Evolutionary conservation across 768 basidiomycete species (phyloP), one percentile per base, ranked within the genome.

Genomic region (Leccinum aurantiacum): DNA sequence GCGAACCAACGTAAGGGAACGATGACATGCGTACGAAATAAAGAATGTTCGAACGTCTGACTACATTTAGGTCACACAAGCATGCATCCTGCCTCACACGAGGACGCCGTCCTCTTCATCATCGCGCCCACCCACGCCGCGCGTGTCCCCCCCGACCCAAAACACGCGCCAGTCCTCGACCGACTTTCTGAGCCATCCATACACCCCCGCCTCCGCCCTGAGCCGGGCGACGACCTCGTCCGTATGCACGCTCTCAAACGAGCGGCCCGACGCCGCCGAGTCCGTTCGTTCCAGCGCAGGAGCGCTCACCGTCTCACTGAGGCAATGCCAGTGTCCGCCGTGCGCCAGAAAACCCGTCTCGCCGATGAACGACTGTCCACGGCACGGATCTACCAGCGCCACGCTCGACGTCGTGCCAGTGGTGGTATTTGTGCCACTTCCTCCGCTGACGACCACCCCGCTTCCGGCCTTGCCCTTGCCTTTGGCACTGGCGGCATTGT

Each of bases 131-230:
- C 72, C 63, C 64, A 71, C 62, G 15, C 67, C 73, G 56, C 57
- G 74, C 38, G 69, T 73, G 64, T 75, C 76, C 22, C 89, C 89
- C 0, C 91, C 91, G 10, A 92, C 74, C 91, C 91, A 94, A 68
- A 93, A 86, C 13, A 93, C 82, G 22, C 91, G 78, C 82, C 86
- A 94, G 67, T 94, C 91, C 56, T 85, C 83, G 4, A 78, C 62
- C 15, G 87, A 91, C 67, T 87, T 91, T 65, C 84, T 75, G 73
- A 85, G 80, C 91, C 91, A 93, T 0, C 83, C 91, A 69, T 93
- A 94, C 6, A 89, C 73, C 6, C 91, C 91, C 59, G 87, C 79
- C 58, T 86, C 84, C 22, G 73, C 74, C 66, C 78, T 79, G 69
- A 85, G 67, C 65, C 75, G 70, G 27, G 74, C 76, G 1, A 73